These are phyloP conservation scores for Bipolaris zeicola DNA, from an alignment of 2,329 filamentous ascomycete genomes.

Conservation along the genomic window DNA sequence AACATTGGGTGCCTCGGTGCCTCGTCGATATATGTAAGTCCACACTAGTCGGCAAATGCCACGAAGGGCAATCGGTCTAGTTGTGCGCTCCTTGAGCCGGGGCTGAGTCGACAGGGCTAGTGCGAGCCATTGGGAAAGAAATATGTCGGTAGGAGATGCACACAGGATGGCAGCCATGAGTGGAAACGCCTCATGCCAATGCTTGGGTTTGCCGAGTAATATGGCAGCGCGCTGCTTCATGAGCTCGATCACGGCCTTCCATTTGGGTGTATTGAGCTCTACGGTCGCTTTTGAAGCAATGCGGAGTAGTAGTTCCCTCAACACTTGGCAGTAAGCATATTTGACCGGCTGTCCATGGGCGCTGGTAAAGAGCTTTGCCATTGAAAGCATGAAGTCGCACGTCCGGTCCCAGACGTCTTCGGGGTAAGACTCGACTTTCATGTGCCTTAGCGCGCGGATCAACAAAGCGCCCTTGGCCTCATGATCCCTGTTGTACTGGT, in stretches of 20 bases:
- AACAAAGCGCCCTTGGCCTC: conserved; percentile 87
- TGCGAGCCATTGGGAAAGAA: conserved; percentile 84
- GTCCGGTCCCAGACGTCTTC: conserved; percentile 81
- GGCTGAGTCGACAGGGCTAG: conserved; percentile 77
- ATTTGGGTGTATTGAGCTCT: conserved; percentile 80
- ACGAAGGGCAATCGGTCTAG: conserved; percentile 80
- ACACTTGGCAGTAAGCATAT: conserved; percentile 89
- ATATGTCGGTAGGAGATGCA: conserved; percentile 82
- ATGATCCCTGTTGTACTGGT: conserved; percentile 67
- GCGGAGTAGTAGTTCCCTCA: conserved; percentile 84
- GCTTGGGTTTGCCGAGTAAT: conserved; percentile 87
- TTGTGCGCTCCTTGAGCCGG: conserved; percentile 81
- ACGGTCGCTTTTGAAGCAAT: conserved; percentile 80
- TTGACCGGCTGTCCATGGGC: conserved; percentile 91
- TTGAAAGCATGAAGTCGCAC: conserved; percentile 82
- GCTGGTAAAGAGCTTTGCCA: conserved; percentile 81
- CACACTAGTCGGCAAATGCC: conserved; percentile 89
- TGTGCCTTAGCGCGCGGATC: conserved; percentile 87
- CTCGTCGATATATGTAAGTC: conserved; percentile 85
- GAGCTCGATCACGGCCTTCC: conserved; percentile 81
- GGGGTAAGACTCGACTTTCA: conserved; percentile 76
- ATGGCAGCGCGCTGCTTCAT: conserved; percentile 79
- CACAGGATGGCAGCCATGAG: conserved; percentile 86
- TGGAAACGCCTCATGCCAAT: conserved; percentile 89
- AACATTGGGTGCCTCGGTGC: conserved; percentile 70